These are phyloP conservation scores for Amphicarpaea edgeworthii DNA, from an alignment of 306 rosid genomes.

Conservation along the genomic window DNA sequence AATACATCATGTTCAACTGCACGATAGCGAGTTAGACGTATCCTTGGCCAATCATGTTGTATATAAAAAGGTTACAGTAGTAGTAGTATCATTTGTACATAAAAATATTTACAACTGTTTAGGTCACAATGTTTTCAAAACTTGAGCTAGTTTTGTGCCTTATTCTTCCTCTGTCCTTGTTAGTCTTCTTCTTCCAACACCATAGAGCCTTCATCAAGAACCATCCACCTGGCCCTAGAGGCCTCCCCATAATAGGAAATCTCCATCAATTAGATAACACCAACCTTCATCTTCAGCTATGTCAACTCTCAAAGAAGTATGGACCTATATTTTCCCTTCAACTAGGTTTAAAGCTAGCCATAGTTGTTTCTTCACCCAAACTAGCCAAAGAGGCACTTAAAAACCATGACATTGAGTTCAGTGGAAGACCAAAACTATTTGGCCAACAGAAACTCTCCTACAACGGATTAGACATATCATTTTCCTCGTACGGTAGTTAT, in stretches of 20 bases:
- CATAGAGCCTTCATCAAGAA: background rate
- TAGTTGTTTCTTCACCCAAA: slow-evolving; percentile 43
- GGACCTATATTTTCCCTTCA: slow-evolving; percentile 55
- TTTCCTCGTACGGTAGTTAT: too few relatives aligned
- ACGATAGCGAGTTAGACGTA: too few relatives aligned
- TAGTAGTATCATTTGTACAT: too few relatives aligned
- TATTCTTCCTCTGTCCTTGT: background rate
- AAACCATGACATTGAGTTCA: slow-evolving; percentile 27
- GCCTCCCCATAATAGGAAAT: slow-evolving; percentile 60
- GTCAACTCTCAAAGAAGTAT: slow-evolving; percentile 34
- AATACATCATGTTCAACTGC: too few relatives aligned
- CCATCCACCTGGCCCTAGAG: slow-evolving; percentile 59
- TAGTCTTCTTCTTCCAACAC: background rate
- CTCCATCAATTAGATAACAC: slow-evolving; percentile 51
- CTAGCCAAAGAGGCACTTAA: slow-evolving; percentile 35
- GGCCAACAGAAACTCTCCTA: too few relatives aligned
- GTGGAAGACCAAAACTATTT: too few relatives aligned
- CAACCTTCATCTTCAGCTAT: too few relatives aligned
- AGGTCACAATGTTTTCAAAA: too few relatives aligned
- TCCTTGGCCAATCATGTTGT: too few relatives aligned
- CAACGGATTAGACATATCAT: too few relatives aligned
- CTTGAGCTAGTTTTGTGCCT: background rate
- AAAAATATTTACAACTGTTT: too few relatives aligned
- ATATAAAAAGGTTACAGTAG: too few relatives aligned
- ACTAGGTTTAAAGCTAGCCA: slow-evolving; percentile 42